Evolutionary conservation across 2,329 filamentous ascomycete species (phyloP), one percentile per base, ranked within the genome.

Genomic region (Trichoderma koningiopsis): DNA sequence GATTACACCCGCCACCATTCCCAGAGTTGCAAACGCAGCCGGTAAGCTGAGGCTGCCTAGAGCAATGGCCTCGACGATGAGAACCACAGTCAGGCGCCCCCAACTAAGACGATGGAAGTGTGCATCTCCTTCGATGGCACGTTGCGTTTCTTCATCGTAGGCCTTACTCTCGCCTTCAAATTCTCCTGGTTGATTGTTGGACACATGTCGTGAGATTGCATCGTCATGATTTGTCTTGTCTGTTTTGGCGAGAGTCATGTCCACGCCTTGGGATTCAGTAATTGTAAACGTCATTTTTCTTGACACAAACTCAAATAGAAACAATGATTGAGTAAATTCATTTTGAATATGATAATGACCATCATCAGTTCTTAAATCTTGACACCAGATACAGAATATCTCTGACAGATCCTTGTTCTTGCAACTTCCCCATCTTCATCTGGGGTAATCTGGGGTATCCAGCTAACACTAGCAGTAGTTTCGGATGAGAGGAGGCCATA

Each of bases 41-140:
- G 85, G 85, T 55, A 87, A 79, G 70, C 83, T 84, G 63, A 87
- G 78, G 69, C 81, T 82, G 58, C 85, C 85, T 14, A 87, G 83
- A 6, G 85, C 85, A 70, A 87, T 86, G 67, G 85, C 85, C 77
- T 87, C 85, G 72, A 87, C 85, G 70, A 87, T 85, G 70, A 87
- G 80, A 31, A 87, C 82, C 29, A 87, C 78, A 1, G 85, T 86
- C 47, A 87, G 81, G 14, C 85, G 84, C 75, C 86, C 87, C 85
- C 85, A 87, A 62, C 85, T 85, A 19, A 87, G 81, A 55, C 83
- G 82, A 71, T 85, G 79, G 75, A 87, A 87, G 69, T 85, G 81
- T 11, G 82, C 83, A 56, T 79, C 75, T 68, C 84, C 85, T 62
- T 62, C 29, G 16, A 62, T 62, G 16, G 59, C 59, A 52, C 43